These are phyloP conservation scores for Austroboletus eburneus DNA, from an alignment of 768 basidiomycete genomes.

Conservation along the genomic window DNA sequence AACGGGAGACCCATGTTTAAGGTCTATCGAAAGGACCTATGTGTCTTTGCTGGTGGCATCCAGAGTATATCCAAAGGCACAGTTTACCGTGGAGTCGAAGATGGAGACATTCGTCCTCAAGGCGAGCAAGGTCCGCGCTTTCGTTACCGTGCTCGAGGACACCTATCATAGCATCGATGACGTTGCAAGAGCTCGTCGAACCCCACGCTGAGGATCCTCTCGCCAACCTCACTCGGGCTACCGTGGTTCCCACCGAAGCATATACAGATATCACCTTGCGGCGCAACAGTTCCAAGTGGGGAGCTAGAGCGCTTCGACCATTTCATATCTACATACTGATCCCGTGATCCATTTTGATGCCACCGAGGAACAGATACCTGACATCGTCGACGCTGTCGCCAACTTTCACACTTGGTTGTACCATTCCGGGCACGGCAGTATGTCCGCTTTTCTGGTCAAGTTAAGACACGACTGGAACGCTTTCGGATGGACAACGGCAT, in stretches of 20 bases:
- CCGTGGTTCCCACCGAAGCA: conserved; percentile 7
- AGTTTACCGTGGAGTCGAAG: conserved; percentile 7
- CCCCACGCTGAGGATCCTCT: too few relatives aligned
- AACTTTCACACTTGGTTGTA: conserved; percentile 20
- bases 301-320: conserved; percentile 14
- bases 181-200: too few relatives aligned
- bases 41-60: conserved; percentile 16
- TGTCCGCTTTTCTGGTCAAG: conserved; percentile 6
- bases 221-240: conserved; percentile 2
- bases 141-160: conserved; percentile 14
- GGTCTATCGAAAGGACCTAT: conserved; percentile 7
- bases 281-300: conserved; percentile 8
- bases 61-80: conserved; percentile 9
- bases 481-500: background rate
- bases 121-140: too few relatives aligned
- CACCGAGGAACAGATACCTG: too few relatives aligned
- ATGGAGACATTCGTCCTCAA: too few relatives aligned
- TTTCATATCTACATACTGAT: conserved; percentile 6
- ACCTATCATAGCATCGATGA: background rate
- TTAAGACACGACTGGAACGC: conserved; percentile 9
- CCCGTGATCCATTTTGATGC: conserved; percentile 3
- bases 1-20: conserved; percentile 14
- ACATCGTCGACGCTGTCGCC: conserved; percentile 11
- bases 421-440: conserved; percentile 11
- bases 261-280: conserved; percentile 7